phyloP scores from a whole-genome alignment of 805 yeast species.

The Vanderwaltozyma polyspora region DNA sequence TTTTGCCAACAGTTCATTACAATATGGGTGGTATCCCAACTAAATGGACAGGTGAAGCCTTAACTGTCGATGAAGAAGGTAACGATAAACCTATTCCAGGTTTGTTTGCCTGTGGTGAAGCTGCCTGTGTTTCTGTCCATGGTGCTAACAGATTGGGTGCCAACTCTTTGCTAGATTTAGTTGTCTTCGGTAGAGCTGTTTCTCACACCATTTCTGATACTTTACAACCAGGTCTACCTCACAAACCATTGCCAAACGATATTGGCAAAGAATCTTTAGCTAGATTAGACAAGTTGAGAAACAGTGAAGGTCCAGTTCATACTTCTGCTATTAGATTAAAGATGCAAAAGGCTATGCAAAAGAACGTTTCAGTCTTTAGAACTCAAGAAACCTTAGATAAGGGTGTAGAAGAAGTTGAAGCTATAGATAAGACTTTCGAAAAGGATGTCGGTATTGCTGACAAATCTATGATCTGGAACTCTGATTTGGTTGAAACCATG shows the following conservation, averaged over 20 bases:
- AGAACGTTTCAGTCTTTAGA: slow-evolving; percentile 94
- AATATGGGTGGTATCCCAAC: slow-evolving; percentile 99
- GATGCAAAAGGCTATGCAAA: slow-evolving; percentile 96
- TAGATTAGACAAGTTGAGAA: slow-evolving; percentile 81
- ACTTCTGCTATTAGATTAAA: slow-evolving; percentile 83
- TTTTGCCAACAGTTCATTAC: slow-evolving; percentile 95
- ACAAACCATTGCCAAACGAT: slow-evolving; percentile 70
- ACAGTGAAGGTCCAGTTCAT: slow-evolving; percentile 65
- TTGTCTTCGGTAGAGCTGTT: slow-evolving; percentile 97
- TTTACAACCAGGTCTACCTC: slow-evolving; percentile 81
- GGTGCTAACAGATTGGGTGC: slow-evolving; percentile 99
- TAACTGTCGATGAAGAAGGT: slow-evolving; percentile 74
- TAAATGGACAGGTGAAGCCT: slow-evolving; percentile 90
- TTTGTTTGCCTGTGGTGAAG: slow-evolving; percentile 94
- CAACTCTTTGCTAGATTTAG: slow-evolving; percentile 89
- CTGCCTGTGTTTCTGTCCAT: slow-evolving; percentile 97
- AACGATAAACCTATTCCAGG: slow-evolving; percentile 89
- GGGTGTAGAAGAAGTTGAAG: slow-evolving; percentile 72
- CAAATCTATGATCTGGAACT: slow-evolving; percentile 98
- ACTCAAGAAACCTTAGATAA: slow-evolving; percentile 82
- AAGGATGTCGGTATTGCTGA: slow-evolving; percentile 76
- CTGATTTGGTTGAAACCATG: slow-evolving; percentile 90
- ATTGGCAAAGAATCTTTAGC: slow-evolving; percentile 84
- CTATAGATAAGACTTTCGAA: slow-evolving; percentile 58
- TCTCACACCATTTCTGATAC: slow-evolving; percentile 81